Evolutionary conservation across 352 stramenopile species (phyloP).

Genomic region (Pythium dissimile): DNA sequence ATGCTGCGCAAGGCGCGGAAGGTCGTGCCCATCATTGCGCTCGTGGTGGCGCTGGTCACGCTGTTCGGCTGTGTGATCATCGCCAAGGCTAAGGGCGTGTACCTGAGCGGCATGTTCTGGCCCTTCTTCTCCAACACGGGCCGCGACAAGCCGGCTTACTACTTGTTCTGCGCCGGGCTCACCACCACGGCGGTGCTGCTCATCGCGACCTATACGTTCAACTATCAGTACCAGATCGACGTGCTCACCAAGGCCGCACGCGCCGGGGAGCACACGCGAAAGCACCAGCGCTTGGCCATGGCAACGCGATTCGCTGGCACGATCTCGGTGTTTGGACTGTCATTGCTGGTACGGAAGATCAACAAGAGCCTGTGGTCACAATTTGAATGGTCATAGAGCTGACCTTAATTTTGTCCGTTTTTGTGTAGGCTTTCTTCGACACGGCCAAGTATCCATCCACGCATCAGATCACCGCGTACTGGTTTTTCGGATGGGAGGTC

Average conservation of each 20-base stretch:
- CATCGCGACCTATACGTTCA: conserved; percentile 46
- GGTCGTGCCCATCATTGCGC: conserved; percentile 34
- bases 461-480: conserved; percentile 44
- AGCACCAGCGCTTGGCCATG: conserved; percentile 21
- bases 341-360: conserved; percentile 35
- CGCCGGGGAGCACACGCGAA: conserved; percentile 13
- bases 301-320: conserved; percentile 30
- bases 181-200: conserved; percentile 40
- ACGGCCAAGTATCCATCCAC: conserved; percentile 38
- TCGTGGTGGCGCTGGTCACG: conserved; percentile 37
- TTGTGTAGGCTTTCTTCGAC: conserved; percentile 40
- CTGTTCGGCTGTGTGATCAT: conserved; percentile 55
- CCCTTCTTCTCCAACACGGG: conserved; percentile 66
- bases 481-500: conserved; percentile 57
- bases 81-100: conserved; percentile 50
- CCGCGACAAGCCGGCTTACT: conserved; percentile 53
- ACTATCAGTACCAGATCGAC: conserved; percentile 41
- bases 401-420: background rate
- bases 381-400: too few relatives aligned
- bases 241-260: conserved; percentile 21
- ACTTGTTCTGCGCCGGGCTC: conserved; percentile 56
- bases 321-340: conserved; percentile 43
- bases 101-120: conserved; percentile 48
- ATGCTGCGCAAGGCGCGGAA: background rate
- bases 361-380: too few relatives aligned